These are phyloP conservation scores for Xenosphaeropsis pyriputrescens DNA, from an alignment of 2,329 filamentous ascomycete species.

Conservation along the genomic window DNA sequence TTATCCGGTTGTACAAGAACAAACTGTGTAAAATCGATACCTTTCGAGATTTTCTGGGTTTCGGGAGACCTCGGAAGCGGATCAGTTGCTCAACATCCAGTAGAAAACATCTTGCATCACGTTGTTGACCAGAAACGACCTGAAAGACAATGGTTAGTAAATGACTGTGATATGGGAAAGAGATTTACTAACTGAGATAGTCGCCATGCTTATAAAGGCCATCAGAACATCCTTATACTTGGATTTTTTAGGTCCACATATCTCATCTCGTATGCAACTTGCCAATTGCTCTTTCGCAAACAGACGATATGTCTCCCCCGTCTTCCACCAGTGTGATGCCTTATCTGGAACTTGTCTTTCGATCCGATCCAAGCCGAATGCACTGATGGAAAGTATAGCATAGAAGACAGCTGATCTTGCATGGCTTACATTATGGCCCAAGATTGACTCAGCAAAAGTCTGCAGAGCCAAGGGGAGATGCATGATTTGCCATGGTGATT, in stretches of 20 bases:
- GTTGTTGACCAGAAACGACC: too few relatives aligned
- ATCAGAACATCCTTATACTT: too few relatives aligned
- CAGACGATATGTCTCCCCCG: too few relatives aligned
- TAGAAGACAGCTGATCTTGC: slow-evolving; percentile 18
- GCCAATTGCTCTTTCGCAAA: too few relatives aligned
- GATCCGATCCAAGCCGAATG: slow-evolving; percentile 9
- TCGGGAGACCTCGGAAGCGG: slow-evolving; percentile 19
- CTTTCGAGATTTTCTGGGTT: slow-evolving; percentile 20
- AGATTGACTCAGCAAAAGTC: slow-evolving; percentile 17
- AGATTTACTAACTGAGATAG: too few relatives aligned
- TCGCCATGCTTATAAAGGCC: too few relatives aligned
- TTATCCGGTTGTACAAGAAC: slow-evolving; percentile 21
- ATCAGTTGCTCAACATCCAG: slow-evolving; percentile 22
- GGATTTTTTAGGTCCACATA: too few relatives aligned
- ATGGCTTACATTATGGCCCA: slow-evolving; percentile 15
- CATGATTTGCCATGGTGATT: slow-evolving; percentile 19
- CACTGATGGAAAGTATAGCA: slow-evolving; percentile 5
- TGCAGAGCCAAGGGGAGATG: slow-evolving; percentile 17
- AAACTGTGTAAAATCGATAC: slow-evolving; percentile 23
- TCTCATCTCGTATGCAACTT: too few relatives aligned
- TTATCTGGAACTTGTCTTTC: too few relatives aligned
- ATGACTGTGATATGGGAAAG: too few relatives aligned
- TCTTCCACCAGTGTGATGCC: too few relatives aligned
- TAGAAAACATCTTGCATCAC: slow-evolving; percentile 19
- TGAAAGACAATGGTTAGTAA: too few relatives aligned